A percentile compares a stretch with the other conserved stretches of the same genome.
Evolutionary conservation across 2,329 filamentous ascomycete genomes (phyloP).

Genomic region (Cryphonectria japonica): DNA sequence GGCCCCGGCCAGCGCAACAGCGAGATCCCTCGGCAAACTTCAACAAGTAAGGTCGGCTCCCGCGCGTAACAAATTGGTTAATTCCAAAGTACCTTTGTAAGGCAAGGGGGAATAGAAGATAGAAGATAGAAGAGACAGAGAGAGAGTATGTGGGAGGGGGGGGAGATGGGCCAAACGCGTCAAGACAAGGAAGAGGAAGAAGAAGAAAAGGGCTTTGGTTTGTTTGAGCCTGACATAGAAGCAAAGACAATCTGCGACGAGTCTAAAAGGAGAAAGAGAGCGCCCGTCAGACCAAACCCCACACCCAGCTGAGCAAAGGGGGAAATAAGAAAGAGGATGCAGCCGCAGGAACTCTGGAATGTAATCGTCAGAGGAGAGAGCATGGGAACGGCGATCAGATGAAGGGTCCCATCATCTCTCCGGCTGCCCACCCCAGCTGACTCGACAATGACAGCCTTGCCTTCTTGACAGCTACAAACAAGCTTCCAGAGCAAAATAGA

Average conservation of each 20-base stretch:
- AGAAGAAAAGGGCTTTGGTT: not conserved
- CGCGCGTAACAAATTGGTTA: not conserved
- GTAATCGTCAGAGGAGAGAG: not conserved
- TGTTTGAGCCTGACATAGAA: not conserved
- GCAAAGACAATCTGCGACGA: not conserved
- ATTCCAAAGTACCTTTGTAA: not conserved
- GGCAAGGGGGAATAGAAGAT: no score
- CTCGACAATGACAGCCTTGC: not conserved
- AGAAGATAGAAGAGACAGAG: no score
- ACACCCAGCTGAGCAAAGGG: not conserved
- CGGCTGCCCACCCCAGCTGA: not conserved
- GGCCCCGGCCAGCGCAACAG: not conserved
- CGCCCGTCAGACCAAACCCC: not conserved
- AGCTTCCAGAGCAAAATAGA: not conserved
- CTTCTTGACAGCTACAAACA: not conserved
- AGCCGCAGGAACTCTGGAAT: slow-evolving; percentile 7
- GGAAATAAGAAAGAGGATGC: not conserved
- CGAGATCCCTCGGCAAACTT: slow-evolving; percentile 2
- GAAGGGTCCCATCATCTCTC: not conserved
- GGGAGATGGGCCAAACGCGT: no score
- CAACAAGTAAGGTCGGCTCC: not conserved
- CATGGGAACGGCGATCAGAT: slow-evolving; percentile 1
- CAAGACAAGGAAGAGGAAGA: not conserved
- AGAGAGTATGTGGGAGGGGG: not conserved
- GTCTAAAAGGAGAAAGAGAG: not conserved